Evolutionary conservation across 345 rosid genomes (phyloP), one percentile per base, ranked within the genome.

Genomic region (Nephelium lappaceum): DNA sequence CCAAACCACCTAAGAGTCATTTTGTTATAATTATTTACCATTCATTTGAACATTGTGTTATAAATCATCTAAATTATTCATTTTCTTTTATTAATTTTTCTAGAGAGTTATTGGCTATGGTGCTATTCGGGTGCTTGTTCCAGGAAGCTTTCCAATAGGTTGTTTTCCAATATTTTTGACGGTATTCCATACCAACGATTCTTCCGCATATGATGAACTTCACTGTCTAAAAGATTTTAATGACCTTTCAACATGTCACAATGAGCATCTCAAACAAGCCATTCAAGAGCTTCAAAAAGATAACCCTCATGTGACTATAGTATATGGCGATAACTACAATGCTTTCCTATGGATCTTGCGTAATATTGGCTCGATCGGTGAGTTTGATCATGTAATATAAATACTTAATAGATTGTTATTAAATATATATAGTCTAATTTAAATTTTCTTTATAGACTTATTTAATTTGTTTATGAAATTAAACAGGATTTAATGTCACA

Each of bases 181-280:
- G 3, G 6, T 12, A 45, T 64, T 47, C 62, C n/a, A 64, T 6
- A 41, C 67, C 31, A 76, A 70, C 23, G 16, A 51, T 70, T 27
- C 80, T 4, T 36, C 53, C n/a, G 53, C 79, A 3, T 76, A 76
- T 43, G 76, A 81, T 42, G 55, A 51, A 18, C 38, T 76, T 19
- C 43, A 66, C 9, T 82, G 80, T 58, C 72, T 82, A 0, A 79
- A 24, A 63, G 31, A 10, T 2, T 65, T 70, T 14, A 82, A 82
- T 24, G 14, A 43, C 21, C 25, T 79, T 21, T 25, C 80, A 43
- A 66, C 24, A 0, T 15, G 63, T 47, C 84, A 81, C 41, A 81
- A 81, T 57, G 36, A 75, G 1, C 43, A 31, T 23, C 85, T 82
- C 64, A 49, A 82, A 79, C 70, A 75, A 71, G 69, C 74, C 31